A percentile compares a stretch with the other conserved stretches of the same genome.
phyloP scores from a whole-genome alignment of 306 rosid species.

The Crotalaria pallida region DNA sequence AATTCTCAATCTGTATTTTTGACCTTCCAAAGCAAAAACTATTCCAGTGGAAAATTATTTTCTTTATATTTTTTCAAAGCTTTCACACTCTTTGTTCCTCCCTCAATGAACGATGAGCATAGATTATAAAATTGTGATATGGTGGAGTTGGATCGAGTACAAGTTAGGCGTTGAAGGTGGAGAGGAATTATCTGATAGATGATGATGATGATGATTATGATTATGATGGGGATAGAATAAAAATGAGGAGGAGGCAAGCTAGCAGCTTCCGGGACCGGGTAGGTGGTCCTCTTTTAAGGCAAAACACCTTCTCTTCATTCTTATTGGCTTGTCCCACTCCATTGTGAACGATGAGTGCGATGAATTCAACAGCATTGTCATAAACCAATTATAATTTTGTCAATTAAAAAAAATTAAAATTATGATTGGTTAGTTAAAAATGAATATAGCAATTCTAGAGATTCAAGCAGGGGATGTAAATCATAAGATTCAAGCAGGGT shows the following conservation, averaged over 20 bases:
- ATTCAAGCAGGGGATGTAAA: too few species aligned
- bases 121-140: neutral
- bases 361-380: conserved; percentile 23
- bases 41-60: neutral
- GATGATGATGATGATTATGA: too few species aligned
- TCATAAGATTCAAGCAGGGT: too few species aligned
- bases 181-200: conserved; percentile 5
- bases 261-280: conserved; percentile 63
- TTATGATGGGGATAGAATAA: conserved; percentile 37
- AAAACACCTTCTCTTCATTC: conserved; percentile 51
- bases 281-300: conserved; percentile 49
- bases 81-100: conserved; percentile 31
- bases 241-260: conserved; percentile 38
- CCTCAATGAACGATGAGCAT: neutral
- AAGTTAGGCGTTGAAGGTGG: conserved; percentile 8
- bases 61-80: neutral
- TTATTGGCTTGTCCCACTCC: conserved; percentile 56
- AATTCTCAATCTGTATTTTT: conserved; percentile 6
- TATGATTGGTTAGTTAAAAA: too few species aligned
- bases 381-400: too few species aligned
- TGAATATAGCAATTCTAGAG: too few species aligned
- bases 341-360: conserved; percentile 39
- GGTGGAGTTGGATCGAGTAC: conserved; percentile 31
- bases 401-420: too few species aligned
- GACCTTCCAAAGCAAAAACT: neutral